phyloP scores from a whole-genome alignment of 192 early-diverging fungal species.

The Geranomyces michiganensis region DNA sequence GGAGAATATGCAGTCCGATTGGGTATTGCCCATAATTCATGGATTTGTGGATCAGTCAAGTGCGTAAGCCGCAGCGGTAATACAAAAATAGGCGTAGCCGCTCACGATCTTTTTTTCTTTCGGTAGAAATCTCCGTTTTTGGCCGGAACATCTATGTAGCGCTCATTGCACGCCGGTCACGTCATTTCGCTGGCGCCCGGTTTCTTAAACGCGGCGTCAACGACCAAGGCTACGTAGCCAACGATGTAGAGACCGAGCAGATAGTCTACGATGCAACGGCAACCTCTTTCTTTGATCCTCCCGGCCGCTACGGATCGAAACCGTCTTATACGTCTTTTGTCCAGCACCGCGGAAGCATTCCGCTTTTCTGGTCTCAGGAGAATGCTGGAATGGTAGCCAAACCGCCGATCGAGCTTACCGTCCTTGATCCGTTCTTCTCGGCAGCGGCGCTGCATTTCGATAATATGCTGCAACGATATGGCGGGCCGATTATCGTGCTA shows the following conservation, averaged over 20 bases:
- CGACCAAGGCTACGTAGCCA: slow-evolving; percentile 94
- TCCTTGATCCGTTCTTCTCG: slow-evolving; percentile 90
- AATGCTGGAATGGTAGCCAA: slow-evolving; percentile 90
- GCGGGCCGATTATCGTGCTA: slow-evolving; percentile 87
- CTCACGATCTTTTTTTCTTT: background rate
- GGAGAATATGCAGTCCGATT: slow-evolving; percentile 64
- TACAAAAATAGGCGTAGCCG: too few relatives aligned
- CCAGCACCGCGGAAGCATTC: slow-evolving; percentile 97
- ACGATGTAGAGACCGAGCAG: slow-evolving; percentile 99
- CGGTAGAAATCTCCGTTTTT: slow-evolving; percentile 79
- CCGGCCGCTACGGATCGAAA: slow-evolving; percentile 43
- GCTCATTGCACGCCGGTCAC: slow-evolving; percentile 91
- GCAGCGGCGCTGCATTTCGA: slow-evolving; percentile 93
- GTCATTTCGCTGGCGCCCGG: slow-evolving; percentile 93
- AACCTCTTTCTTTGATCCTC: slow-evolving; percentile 79
- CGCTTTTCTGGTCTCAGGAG: slow-evolving; percentile 95
- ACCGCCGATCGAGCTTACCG: slow-evolving; percentile 84
- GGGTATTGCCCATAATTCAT: slow-evolving; percentile 84
- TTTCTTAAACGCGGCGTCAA: slow-evolving; percentile 96
- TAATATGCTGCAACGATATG: slow-evolving; percentile 90
- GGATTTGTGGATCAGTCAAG: slow-evolving; percentile 98
- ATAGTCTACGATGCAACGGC: slow-evolving; percentile 91
- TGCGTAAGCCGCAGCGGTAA: slow-evolving; percentile 35
- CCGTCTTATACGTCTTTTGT: slow-evolving; percentile 90
- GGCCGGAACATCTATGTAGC: slow-evolving; percentile 92